Percentiles rank a stretch among this genome's conserved stretches.
Evolutionary conservation across 1,284 basidiomycete species (phyloP).

Genomic region (Apiotrichum domesticum): DNA sequence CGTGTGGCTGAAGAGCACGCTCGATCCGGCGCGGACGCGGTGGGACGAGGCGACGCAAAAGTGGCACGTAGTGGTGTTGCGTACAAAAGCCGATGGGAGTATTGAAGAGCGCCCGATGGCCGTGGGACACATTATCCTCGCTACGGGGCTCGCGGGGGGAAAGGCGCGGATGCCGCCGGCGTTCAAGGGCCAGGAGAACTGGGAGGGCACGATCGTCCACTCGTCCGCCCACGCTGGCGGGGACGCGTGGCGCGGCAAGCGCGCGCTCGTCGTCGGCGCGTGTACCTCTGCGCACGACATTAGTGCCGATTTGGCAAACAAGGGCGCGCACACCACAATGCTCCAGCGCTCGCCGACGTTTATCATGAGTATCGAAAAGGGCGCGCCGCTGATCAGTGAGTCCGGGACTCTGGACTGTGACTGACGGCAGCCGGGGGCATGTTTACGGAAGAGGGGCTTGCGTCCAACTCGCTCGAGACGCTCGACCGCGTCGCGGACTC

Average conservation of each 20-base stretch:
- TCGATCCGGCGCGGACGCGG: constrained; percentile 46
- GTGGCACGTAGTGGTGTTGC: constrained; percentile 54
- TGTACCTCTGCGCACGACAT: too few species aligned
- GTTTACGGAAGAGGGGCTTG: too few species aligned
- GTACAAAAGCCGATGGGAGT: constrained; percentile 45
- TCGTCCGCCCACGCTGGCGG: constrained; percentile 54
- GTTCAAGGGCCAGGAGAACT: constrained; percentile 50
- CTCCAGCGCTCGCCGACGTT: too few species aligned
- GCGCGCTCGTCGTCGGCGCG: constrained; percentile 50
- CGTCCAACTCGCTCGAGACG: too few species aligned
- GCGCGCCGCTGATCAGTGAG: too few species aligned
- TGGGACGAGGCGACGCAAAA: constrained; percentile 52
- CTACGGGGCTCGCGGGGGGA: constrained; percentile 57
- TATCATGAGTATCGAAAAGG: too few species aligned
- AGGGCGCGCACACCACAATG: too few species aligned
- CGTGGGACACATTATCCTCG: constrained; percentile 53
- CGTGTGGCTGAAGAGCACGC: constrained; percentile 57
- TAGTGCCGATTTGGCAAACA: too few species aligned
- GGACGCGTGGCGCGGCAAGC: constrained; percentile 54
- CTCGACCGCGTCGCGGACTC: constrained; percentile 52
- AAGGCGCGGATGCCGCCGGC: constrained; percentile 52
- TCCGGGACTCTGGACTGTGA: too few species aligned
- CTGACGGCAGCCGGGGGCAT: too few species aligned
- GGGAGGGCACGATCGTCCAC: constrained; percentile 56
- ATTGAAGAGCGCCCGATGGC: constrained; percentile 49